These are phyloP conservation scores for Tolypocladium sp. DNA, from an alignment of 2,329 filamentous ascomycete species.

Conservation along the genomic window DNA sequence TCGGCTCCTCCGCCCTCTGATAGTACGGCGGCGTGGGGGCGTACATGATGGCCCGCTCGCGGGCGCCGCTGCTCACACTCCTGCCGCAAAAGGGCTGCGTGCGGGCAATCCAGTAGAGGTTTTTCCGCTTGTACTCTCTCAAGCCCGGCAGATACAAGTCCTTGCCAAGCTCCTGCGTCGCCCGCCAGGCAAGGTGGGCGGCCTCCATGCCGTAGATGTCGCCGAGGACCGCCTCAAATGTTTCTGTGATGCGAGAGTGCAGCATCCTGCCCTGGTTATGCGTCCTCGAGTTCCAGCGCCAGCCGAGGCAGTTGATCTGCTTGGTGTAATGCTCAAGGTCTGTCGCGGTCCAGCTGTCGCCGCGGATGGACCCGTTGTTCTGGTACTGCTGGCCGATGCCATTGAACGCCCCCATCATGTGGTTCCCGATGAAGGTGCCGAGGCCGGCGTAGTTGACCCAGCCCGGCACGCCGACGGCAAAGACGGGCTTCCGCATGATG, in stretches of 20 bases:
- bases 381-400: conserved; percentile 4
- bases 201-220: conserved; percentile 34
- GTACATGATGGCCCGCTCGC: background rate
- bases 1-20: background rate
- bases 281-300: background rate
- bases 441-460: conserved; percentile 7
- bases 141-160: conserved; percentile 36
- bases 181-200: conserved; percentile 48
- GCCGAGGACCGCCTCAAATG: conserved; percentile 2
- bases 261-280: background rate
- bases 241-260: background rate
- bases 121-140: conserved; percentile 36
- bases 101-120: conserved; percentile 53
- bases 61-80: too few relatives aligned
- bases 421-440: conserved; percentile 5
- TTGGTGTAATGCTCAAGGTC: background rate
- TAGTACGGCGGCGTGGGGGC: background rate
- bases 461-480: conserved; percentile 1
- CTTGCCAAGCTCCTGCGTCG: background rate
- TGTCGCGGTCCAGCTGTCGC: conserved; percentile 28
- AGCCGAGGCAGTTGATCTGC: conserved; percentile 4
- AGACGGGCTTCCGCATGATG: conserved; percentile 4
- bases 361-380: conserved; percentile 50
- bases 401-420: conserved; percentile 8
- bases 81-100: conserved; percentile 43